Percentiles rank a stretch among this genome's conserved stretches.
These are phyloP conservation scores for Aspergillus flavus DNA, from an alignment of 2,329 filamentous ascomycete genomes.

Conservation along the genomic window DNA sequence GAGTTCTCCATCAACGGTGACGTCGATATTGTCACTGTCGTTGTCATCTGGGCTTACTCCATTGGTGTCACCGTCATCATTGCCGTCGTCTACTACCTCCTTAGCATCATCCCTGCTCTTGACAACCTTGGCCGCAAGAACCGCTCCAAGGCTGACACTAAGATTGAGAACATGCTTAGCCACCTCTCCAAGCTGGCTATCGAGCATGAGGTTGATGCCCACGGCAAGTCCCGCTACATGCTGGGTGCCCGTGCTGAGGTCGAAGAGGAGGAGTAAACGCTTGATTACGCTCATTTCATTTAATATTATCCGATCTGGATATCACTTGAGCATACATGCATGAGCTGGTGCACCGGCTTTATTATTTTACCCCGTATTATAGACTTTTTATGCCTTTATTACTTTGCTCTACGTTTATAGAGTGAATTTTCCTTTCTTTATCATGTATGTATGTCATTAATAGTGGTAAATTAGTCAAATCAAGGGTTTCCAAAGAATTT, in stretches of 20 bases:
- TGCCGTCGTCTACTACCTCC: slow-evolving; percentile 54
- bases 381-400: slow-evolving; percentile 40
- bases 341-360: slow-evolving; percentile 30
- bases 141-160: slow-evolving; percentile 54
- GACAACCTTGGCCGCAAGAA: slow-evolving; percentile 57
- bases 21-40: slow-evolving; percentile 59
- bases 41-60: slow-evolving; percentile 57
- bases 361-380: slow-evolving; percentile 38
- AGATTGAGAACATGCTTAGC: slow-evolving; percentile 57
- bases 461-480: slow-evolving; percentile 40
- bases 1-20: slow-evolving; percentile 52
- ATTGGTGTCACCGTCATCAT: slow-evolving; percentile 57
- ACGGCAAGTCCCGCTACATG: slow-evolving; percentile 49
- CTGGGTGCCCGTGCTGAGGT: slow-evolving; percentile 46
- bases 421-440: slow-evolving; percentile 41
- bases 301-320: slow-evolving; percentile 35
- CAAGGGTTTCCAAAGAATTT: slow-evolving; percentile 30
- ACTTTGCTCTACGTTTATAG: slow-evolving; percentile 34
- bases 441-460: slow-evolving; percentile 47
- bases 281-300: slow-evolving; percentile 25
- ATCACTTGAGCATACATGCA: slow-evolving; percentile 37
- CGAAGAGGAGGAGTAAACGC: slow-evolving; percentile 48
- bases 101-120: slow-evolving; percentile 49
- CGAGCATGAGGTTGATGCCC: slow-evolving; percentile 52
- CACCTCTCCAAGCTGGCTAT: slow-evolving; percentile 56